Percentiles rank a stretch among this genome's conserved stretches.
Evolutionary conservation across 108 stramenopile genomes (phyloP).

Genomic region (Stephanodiscus triporus): DNA sequence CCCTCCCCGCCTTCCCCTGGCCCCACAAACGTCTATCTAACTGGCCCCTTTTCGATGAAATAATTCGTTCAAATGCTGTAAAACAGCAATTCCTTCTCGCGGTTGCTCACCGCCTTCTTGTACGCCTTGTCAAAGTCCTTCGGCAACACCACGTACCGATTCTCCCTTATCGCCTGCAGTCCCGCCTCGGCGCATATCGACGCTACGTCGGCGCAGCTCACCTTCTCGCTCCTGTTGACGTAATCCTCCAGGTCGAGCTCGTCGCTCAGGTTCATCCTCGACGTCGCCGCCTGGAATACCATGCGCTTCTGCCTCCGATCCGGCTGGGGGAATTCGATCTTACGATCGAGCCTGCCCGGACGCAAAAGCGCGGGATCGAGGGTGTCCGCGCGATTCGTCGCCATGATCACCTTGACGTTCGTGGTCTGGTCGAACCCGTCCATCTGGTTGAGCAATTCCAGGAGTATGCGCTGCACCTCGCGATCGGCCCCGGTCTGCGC

Average conservation of each 20-base stretch:
- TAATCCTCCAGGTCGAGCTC: conserved; percentile 99
- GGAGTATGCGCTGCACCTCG: conserved; percentile 98
- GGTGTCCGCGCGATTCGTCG: conserved; percentile 99
- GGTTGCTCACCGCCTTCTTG: conserved; percentile 97
- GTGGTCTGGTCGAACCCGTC: conserved; percentile 99
- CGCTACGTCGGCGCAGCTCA: conserved; percentile 94
- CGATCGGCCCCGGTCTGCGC: conserved; percentile 98
- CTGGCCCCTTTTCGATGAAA: not conserved
- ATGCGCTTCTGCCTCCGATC: conserved; percentile 99
- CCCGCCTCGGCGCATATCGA: conserved; percentile 98
- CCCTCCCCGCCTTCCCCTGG: no score
- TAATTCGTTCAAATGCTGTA: conserved; percentile 77
- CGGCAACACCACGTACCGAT: conserved; percentile 98
- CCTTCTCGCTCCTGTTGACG: conserved; percentile 97
- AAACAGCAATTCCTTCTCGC: conserved; percentile 96
- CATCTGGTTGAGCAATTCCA: conserved; percentile 99
- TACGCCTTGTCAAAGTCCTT: conserved; percentile 99
- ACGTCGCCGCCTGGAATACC: conserved; percentile 98
- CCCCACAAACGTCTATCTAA: no score
- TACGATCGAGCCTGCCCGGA: conserved; percentile 98
- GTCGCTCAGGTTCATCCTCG: conserved; percentile 97
- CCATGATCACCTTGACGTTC: conserved; percentile 99
- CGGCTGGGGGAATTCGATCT: conserved; percentile 99
- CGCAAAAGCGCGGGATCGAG: conserved; percentile 98
- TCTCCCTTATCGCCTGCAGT: conserved; percentile 97